A percentile compares a stretch with the other conserved stretches of the same genome.
phyloP scores from a whole-genome alignment of 352 stramenopile species.

The Phytophthora hibernalis region DNA sequence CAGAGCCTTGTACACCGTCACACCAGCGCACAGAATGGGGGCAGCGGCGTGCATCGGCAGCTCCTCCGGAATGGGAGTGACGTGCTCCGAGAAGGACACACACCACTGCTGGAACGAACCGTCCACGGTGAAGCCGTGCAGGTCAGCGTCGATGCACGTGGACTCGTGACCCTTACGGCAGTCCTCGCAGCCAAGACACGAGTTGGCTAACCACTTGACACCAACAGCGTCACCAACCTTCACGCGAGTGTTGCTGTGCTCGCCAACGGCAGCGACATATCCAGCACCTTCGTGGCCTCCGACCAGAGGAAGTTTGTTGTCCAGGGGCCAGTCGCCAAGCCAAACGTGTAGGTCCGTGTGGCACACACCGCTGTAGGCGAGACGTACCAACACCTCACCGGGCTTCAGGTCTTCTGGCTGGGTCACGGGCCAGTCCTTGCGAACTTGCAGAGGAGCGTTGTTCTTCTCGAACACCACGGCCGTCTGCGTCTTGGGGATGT shows the following conservation, averaged over 20 bases:
- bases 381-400: conserved; percentile 55
- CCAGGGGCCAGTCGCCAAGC: conserved; percentile 45
- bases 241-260: conserved; percentile 41
- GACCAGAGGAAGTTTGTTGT: conserved; percentile 52
- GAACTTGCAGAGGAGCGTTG: conserved; percentile 51
- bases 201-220: conserved; percentile 56
- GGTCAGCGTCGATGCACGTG: conserved; percentile 40
- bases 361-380: conserved; percentile 57
- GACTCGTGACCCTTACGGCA: conserved; percentile 57
- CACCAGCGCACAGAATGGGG: conserved; percentile 84
- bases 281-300: conserved; percentile 62
- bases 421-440: conserved; percentile 54
- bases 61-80: conserved; percentile 72
- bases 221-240: conserved; percentile 54
- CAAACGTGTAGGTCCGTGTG: conserved; percentile 60
- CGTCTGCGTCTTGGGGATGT: conserved; percentile 65
- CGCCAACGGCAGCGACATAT: conserved; percentile 52
- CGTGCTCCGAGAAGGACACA: conserved; percentile 71
- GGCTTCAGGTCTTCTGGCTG: conserved; percentile 52
- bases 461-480: conserved; percentile 59
- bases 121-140: conserved; percentile 45
- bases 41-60: conserved; percentile 54
- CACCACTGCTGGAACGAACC: conserved; percentile 64
- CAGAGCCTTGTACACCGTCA: conserved; percentile 87
- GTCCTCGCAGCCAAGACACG: conserved; percentile 55